These are phyloP conservation scores for Mortierella antarctica DNA, from an alignment of 192 early-diverging fungal species.

Conservation along the genomic window DNA sequence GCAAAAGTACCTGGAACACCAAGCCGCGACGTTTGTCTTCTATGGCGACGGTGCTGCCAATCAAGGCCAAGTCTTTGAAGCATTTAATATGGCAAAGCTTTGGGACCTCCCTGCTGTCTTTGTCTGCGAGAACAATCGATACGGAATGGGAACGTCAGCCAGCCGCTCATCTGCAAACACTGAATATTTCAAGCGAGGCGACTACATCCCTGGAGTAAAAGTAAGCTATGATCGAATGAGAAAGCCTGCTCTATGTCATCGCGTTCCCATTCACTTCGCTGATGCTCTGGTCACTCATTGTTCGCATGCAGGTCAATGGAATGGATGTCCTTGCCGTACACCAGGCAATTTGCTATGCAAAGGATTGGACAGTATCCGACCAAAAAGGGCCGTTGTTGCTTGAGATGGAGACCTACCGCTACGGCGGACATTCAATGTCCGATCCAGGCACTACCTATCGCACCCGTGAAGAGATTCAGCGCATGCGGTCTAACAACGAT, in stretches of 20 bases:
- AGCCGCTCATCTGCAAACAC: slow-evolving; percentile 87
- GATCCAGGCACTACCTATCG: slow-evolving; percentile 98
- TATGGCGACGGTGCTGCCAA: slow-evolving; percentile 98
- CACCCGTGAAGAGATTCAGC: slow-evolving; percentile 95
- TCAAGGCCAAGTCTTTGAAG: slow-evolving; percentile 98
- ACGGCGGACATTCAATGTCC: slow-evolving; percentile 99
- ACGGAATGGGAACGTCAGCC: slow-evolving; percentile 97
- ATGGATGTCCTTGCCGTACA: slow-evolving; percentile 94
- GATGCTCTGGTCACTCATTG: not conserved
- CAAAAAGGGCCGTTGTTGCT: slow-evolving; percentile 87
- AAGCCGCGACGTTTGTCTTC: slow-evolving; percentile 86
- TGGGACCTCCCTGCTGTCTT: slow-evolving; percentile 94
- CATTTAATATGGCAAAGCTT: slow-evolving; percentile 98
- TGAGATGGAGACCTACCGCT: slow-evolving; percentile 96
- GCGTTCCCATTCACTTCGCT: not conserved
- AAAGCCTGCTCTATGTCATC: not conserved
- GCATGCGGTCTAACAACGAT: slow-evolving; percentile 91
- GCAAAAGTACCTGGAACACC: slow-evolving; percentile 85
- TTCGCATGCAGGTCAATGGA: slow-evolving; percentile 65
- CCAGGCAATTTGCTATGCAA: slow-evolving; percentile 80
- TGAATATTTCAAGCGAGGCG: slow-evolving; percentile 92
- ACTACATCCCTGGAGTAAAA: slow-evolving; percentile 94
- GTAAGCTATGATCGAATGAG: slow-evolving; percentile 30
- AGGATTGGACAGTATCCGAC: slow-evolving; percentile 79
- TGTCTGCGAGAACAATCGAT: slow-evolving; percentile 98